Evolutionary conservation across 108 stramenopile species (phyloP).

Genomic region (Schizochytrium sp.): DNA sequence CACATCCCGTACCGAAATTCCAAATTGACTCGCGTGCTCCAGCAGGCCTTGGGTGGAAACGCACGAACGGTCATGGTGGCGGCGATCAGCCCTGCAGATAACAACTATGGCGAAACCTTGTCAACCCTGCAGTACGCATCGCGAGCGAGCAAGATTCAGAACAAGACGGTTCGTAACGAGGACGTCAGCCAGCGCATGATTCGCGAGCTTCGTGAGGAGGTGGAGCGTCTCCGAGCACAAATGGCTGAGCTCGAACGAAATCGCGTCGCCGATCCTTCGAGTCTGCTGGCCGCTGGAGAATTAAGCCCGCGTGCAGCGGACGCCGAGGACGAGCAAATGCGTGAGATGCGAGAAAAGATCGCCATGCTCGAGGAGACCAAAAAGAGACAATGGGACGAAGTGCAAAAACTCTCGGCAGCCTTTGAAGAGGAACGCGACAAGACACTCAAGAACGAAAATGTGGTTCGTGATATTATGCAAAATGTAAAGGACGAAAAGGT

Average conservation of each 20-base stretch:
- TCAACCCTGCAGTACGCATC: constrained; percentile 55
- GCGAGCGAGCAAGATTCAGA: constrained; percentile 54
- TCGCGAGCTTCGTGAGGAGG: constrained; percentile 48
- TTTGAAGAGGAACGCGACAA: constrained; percentile 49
- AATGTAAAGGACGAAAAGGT: constrained; percentile 44
- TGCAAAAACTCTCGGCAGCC: constrained; percentile 31
- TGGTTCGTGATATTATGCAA: constrained; percentile 30
- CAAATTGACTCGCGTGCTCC: constrained; percentile 49
- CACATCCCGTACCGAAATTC: constrained; percentile 55
- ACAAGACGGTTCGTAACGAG: constrained; percentile 47
- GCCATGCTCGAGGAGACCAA: constrained; percentile 31
- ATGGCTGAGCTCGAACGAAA: constrained; percentile 21
- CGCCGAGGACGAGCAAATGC: not conserved
- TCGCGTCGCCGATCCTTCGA: constrained; percentile 11
- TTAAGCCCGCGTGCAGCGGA: not conserved
- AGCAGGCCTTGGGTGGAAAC: constrained; percentile 53
- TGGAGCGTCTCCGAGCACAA: constrained; percentile 36
- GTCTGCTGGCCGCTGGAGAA: constrained; percentile 10
- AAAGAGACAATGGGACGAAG: constrained; percentile 46
- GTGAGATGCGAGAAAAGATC: constrained; percentile 24
- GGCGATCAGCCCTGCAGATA: constrained; percentile 51
- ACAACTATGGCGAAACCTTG: constrained; percentile 57
- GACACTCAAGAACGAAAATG: constrained; percentile 32
- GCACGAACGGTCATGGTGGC: constrained; percentile 54
- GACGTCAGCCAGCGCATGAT: constrained; percentile 52